Percentiles rank a stretch among this genome's conserved stretches.
These are phyloP conservation scores for Leccinum imitatum DNA, from an alignment of 768 basidiomycete genomes.

Conservation along the genomic window DNA sequence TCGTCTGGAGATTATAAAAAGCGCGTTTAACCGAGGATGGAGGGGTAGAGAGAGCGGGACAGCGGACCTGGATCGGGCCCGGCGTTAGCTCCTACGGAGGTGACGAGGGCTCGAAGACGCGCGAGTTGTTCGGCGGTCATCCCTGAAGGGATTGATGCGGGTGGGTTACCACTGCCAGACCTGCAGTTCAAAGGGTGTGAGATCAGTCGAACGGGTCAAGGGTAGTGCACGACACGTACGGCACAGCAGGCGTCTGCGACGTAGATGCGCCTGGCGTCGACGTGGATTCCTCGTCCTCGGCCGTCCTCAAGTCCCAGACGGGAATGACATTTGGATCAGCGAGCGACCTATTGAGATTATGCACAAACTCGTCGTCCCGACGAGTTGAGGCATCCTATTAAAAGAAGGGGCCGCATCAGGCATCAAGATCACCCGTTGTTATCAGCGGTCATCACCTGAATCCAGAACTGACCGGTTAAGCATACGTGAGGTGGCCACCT, in stretches of 20 bases:
- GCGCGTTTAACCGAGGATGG: slow-evolving; percentile 4
- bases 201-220: not conserved
- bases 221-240: slow-evolving; percentile 21
- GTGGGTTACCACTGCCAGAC: slow-evolving; percentile 7
- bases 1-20: slow-evolving; percentile 19
- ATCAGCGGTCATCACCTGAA: slow-evolving; percentile 57
- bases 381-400: slow-evolving; percentile 61
- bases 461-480: slow-evolving; percentile 62
- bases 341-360: slow-evolving; percentile 69
- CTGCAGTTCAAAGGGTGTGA: slow-evolving; percentile 2
- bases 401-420: not conserved
- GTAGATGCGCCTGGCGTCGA: slow-evolving; percentile 37
- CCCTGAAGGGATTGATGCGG: slow-evolving; percentile 11
- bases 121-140: slow-evolving; percentile 66
- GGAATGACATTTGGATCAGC: slow-evolving; percentile 62
- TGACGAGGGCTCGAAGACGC: slow-evolving; percentile 55
- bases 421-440: slow-evolving; percentile 3
- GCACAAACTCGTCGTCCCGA: slow-evolving; percentile 71
- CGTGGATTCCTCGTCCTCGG: slow-evolving; percentile 46
- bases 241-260: slow-evolving; percentile 33
- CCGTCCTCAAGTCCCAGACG: slow-evolving; percentile 50
- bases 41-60: not conserved
- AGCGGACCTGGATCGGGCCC: slow-evolving; percentile 18
- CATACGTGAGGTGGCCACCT: not conserved
- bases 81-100: slow-evolving; percentile 40